Base-by-base conservation (phyloP, 177 flowering plant species). In the Vitis hybrid region DNA sequence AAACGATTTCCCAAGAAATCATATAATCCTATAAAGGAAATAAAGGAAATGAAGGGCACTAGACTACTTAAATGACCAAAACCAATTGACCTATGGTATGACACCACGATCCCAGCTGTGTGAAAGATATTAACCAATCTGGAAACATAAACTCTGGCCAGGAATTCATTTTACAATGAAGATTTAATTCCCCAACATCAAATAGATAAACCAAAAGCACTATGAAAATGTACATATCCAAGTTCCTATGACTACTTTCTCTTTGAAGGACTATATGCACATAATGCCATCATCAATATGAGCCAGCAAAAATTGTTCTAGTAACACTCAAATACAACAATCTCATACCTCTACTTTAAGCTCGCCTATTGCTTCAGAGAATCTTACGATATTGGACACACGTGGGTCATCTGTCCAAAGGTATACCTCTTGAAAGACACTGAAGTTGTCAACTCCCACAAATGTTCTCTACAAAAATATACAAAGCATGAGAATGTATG, bases 261-360 rank as follows among this genome's bases (percentile, higher is more conserved):
- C 50, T 61, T 39, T 39, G 45, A 39, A 39, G 45, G 45, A 39
- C 7, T 39, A 39, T 6, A 39, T 39, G 45, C 45, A 39, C 0
- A 12, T 10, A 5, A 10, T 11, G 45, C 0, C 33, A 62, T n/a
- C 45, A n/a, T 8, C 49, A 39, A 39, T 14, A 51, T 52, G 26
- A 51, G 2, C 53, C 56, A 11, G 14, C 10, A 64, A 71, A 71
- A 13, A 15, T 29, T 16, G 31, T 5, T 5, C 31, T 10, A 2
- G 2, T 3, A n/a, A 13, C 5, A 5, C 12, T 8, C 13, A 11
- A 39, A 60, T 51, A 64, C 15, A 59, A 29, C 13, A 72, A 68
- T 62, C 39, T 55, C 82, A 74, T 85, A 94, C 98, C 98, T 94
- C 98, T 31, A 92, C 97, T 92, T 89, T 91, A 3, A 94, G 90